phyloP scores from a whole-genome alignment of 495 filamentous ascomycete species.

The Penicillium robsamsonii region DNA sequence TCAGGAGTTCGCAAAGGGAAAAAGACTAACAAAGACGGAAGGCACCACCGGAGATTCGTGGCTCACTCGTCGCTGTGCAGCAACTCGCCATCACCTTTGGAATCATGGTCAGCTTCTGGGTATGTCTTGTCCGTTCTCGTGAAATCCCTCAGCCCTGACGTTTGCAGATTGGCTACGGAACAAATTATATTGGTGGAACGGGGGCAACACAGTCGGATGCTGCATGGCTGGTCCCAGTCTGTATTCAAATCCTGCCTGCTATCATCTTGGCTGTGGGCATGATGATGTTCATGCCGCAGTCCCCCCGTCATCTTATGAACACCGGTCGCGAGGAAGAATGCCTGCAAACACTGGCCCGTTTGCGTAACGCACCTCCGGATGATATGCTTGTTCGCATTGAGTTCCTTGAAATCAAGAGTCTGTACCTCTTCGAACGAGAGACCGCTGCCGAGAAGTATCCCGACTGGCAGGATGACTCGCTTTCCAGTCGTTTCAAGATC shows the following conservation, averaged over 20 bases:
- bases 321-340: conserved; percentile 66
- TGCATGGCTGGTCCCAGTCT: conserved; percentile 47
- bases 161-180: conserved; percentile 47
- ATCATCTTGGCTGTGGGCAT: conserved; percentile 41
- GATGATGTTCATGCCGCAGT: conserved; percentile 74
- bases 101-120: conserved; percentile 65
- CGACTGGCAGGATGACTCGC: conserved; percentile 31
- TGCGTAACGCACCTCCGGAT: conserved; percentile 53
- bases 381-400: conserved; percentile 74
- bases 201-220: conserved; percentile 40
- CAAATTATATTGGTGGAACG: conserved; percentile 47
- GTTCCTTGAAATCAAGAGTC: conserved; percentile 75
- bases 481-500: conserved; percentile 33
- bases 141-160: conserved; percentile 11
- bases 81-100: conserved; percentile 65
- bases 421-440: conserved; percentile 71
- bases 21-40: conserved; percentile 60
- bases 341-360: conserved; percentile 56
- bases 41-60: conserved; percentile 67
- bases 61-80: conserved; percentile 67
- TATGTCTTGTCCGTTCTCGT: conserved; percentile 31
- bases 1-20: background rate
- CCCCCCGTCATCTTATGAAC: conserved; percentile 72
- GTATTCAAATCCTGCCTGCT: conserved; percentile 46
- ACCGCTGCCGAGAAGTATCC: conserved; percentile 52